These are phyloP conservation scores for Yamadazyma nakazawae DNA, from an alignment of 805 yeast species.

Conservation along the genomic window DNA sequence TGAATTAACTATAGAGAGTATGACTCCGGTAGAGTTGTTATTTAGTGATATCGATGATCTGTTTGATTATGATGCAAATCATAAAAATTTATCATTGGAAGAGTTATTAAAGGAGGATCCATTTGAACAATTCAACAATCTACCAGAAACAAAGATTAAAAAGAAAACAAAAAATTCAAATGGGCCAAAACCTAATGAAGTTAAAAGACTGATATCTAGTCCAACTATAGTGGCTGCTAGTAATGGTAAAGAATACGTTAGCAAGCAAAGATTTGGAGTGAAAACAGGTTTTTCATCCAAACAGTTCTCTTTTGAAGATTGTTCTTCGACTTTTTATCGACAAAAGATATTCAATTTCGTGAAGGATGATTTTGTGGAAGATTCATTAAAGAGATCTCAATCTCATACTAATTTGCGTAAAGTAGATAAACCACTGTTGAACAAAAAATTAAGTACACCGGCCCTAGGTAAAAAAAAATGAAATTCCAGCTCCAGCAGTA, in stretches of 20 bases:
- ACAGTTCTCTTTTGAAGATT: constrained; percentile 6
- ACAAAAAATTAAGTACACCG: background rate
- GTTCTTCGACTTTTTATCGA: constrained; percentile 6
- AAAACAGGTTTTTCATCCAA: background rate
- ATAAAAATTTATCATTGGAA: constrained; percentile 1
- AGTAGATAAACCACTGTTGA: constrained; percentile 2
- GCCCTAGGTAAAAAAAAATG: background rate
- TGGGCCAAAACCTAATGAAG: background rate
- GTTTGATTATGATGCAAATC: background rate
- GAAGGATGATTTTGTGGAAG: background rate
- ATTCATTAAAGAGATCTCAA: background rate
- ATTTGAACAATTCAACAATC: background rate
- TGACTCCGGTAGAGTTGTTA: constrained; percentile 12
- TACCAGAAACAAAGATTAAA: background rate
- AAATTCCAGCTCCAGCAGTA: background rate
- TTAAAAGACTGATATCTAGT: background rate
- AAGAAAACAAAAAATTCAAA: background rate
- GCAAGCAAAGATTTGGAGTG: background rate
- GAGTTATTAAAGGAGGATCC: constrained; percentile 7
- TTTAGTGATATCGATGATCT: constrained; percentile 5
- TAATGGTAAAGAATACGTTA: background rate
- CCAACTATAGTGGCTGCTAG: background rate
- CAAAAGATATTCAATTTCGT: background rate
- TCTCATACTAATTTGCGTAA: background rate
- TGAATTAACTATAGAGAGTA: background rate